These are phyloP conservation scores for Gryganskiella cystojenkinii DNA, from an alignment of 192 early-diverging fungal species.

Conservation along the genomic window DNA sequence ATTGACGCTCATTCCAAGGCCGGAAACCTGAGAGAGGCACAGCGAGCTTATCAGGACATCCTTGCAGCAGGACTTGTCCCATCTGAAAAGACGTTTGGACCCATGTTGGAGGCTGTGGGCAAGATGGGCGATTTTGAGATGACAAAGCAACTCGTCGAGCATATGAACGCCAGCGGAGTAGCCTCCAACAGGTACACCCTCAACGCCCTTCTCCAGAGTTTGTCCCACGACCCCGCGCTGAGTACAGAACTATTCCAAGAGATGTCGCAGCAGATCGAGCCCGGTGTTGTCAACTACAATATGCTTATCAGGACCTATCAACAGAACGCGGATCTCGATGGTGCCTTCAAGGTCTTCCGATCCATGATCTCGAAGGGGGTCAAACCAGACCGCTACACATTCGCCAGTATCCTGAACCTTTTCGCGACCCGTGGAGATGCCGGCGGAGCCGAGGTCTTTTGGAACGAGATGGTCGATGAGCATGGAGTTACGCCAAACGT, in stretches of 20 bases:
- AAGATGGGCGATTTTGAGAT: constrained; percentile 48
- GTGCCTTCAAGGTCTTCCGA: constrained; percentile 51
- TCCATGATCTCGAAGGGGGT: constrained; percentile 47
- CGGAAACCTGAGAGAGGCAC: constrained; percentile 42
- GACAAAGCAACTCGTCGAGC: constrained; percentile 43
- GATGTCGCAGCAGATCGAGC: constrained; percentile 40
- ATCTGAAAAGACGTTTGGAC: constrained; percentile 22
- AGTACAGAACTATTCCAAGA: constrained; percentile 28
- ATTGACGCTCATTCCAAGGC: constrained; percentile 47
- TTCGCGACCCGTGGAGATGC: constrained; percentile 57
- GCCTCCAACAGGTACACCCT: constrained; percentile 37
- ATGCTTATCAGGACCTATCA: constrained; percentile 57
- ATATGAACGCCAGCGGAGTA: constrained; percentile 42
- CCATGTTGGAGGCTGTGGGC: constrained; percentile 48
- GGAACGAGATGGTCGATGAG: constrained; percentile 55
- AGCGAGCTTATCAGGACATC: constrained; percentile 34
- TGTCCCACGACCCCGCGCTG: constrained; percentile 11
- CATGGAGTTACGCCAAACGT: constrained; percentile 48
- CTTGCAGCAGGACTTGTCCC: constrained; percentile 28
- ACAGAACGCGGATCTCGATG: constrained; percentile 54
- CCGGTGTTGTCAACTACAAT: constrained; percentile 57
- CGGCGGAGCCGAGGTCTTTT: constrained; percentile 42
- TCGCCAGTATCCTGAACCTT: constrained; percentile 62
- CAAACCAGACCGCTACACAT: constrained; percentile 56
- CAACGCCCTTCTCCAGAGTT: constrained; percentile 41